These are phyloP conservation scores for Colletotrichum sp. DNA, from an alignment of 2,329 filamentous ascomycete genomes.

Conservation along the genomic window DNA sequence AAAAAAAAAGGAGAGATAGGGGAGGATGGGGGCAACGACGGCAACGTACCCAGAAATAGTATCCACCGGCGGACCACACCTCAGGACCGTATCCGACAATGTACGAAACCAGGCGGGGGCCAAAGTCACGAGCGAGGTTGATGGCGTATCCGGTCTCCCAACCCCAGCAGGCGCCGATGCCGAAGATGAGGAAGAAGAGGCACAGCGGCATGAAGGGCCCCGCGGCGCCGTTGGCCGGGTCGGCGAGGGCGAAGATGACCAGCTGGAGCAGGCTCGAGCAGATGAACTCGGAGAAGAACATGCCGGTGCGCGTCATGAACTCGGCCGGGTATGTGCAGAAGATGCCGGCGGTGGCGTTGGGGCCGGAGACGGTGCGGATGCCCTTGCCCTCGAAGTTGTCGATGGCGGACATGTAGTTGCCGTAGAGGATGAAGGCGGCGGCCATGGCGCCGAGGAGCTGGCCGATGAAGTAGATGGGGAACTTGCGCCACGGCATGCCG, in stretches of 20 bases:
- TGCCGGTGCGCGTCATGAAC: slow-evolving; percentile 69
- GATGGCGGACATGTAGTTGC: slow-evolving; percentile 69
- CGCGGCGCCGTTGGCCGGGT: slow-evolving; percentile 60
- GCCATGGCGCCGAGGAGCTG: slow-evolving; percentile 72
- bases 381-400: slow-evolving; percentile 66
- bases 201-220: slow-evolving; percentile 63
- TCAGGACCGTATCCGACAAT: slow-evolving; percentile 71
- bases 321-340: slow-evolving; percentile 75
- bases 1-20: not conserved
- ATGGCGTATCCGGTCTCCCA: slow-evolving; percentile 82
- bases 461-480: slow-evolving; percentile 70
- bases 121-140: slow-evolving; percentile 76
- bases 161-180: slow-evolving; percentile 74
- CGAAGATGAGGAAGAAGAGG: slow-evolving; percentile 76
- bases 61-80: slow-evolving; percentile 70
- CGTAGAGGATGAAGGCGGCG: slow-evolving; percentile 62
- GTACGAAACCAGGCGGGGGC: slow-evolving; percentile 69
- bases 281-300: slow-evolving; percentile 77
- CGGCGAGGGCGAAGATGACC: slow-evolving; percentile 72
- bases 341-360: slow-evolving; percentile 69
- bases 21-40: not conserved
- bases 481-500: slow-evolving; percentile 71
- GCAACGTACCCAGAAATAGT: slow-evolving; percentile 72
- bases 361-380: slow-evolving; percentile 64
- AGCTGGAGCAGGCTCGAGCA: slow-evolving; percentile 73